phyloP scores from a whole-genome alignment of 2,329 filamentous ascomycete genomes.

The Sporothrix luriei region DNA sequence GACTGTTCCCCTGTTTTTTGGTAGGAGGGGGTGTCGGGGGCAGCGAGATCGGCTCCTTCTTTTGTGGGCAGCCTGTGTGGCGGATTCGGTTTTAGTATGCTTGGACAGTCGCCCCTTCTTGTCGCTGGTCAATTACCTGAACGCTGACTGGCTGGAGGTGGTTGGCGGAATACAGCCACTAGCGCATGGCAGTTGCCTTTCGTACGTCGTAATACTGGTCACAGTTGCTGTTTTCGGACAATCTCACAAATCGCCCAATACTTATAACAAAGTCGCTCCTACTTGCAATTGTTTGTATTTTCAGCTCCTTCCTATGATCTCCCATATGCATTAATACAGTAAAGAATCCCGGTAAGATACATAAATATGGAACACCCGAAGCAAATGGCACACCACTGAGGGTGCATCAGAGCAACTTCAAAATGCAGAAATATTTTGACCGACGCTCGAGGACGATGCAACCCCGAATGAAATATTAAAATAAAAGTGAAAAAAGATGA shows the following conservation, averaged over 20 bases:
- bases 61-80: slow-evolving; percentile 25
- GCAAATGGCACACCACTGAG: no score
- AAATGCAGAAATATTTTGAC: not conserved
- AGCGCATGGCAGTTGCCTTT: slow-evolving; percentile 5
- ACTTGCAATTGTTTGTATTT: not conserved
- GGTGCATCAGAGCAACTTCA: not conserved
- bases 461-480: slow-evolving; percentile 8
- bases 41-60: slow-evolving; percentile 33
- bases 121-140: not conserved
- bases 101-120: not conserved
- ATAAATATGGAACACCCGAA: not conserved
- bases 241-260: not conserved
- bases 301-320: not conserved
- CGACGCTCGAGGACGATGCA: slow-evolving; percentile 9
- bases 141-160: slow-evolving; percentile 30
- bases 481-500: not conserved
- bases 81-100: slow-evolving; percentile 22
- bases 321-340: not conserved
- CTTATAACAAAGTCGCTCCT: not conserved
- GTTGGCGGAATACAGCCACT: not conserved
- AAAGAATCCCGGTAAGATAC: not conserved
- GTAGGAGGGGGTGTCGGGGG: not conserved
- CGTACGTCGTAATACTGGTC: not conserved
- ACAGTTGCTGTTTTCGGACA: slow-evolving; percentile 17
- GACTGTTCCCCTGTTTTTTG: slow-evolving; percentile 3